Evolutionary conservation across 1,284 basidiomycete genomes (phyloP).

Genomic region (Rhodotorula sp.): DNA sequence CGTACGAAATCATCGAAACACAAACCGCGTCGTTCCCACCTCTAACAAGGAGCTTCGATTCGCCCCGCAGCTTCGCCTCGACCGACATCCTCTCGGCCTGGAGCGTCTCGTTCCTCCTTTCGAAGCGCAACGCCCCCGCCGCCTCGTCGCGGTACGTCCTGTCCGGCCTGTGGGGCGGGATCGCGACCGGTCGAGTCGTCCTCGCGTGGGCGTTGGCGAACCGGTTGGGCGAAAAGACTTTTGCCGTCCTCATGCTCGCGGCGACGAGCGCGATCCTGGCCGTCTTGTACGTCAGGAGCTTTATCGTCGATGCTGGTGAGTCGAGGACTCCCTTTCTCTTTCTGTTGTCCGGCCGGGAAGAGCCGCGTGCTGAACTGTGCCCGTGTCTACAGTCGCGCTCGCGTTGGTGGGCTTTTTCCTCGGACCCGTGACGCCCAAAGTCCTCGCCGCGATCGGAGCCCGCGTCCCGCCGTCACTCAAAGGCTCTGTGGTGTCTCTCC

Average conservation of each 20-base stretch:
- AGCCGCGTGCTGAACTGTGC: background rate
- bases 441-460: slow-evolving; percentile 20
- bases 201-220: slow-evolving; percentile 19
- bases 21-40: too few species aligned
- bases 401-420: slow-evolving; percentile 34
- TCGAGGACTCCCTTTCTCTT: background rate
- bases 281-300: slow-evolving; percentile 26
- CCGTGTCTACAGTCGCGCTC: slow-evolving; percentile 7
- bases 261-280: slow-evolving; percentile 15
- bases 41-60: too few species aligned
- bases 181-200: slow-evolving; percentile 29
- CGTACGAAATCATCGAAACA: too few species aligned
- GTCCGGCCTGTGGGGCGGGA: slow-evolving; percentile 31
- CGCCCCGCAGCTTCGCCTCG: slow-evolving; percentile 25
- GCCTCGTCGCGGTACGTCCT: slow-evolving; percentile 35
- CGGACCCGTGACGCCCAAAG: slow-evolving; percentile 29
- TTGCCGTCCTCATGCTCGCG: slow-evolving; percentile 25
- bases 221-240: slow-evolving; percentile 31
- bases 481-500: slow-evolving; percentile 22
- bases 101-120: slow-evolving; percentile 33
- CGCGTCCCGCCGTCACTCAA: slow-evolving; percentile 37
- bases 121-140: slow-evolving; percentile 17
- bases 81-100: slow-evolving; percentile 33
- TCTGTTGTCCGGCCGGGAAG: background rate
- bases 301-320: slow-evolving; percentile 24